Percentiles rank a stretch among this genome's conserved stretches.
phyloP scores from a whole-genome alignment of 148 eudicot genomes.

The Heliosperma pusillum region DNA sequence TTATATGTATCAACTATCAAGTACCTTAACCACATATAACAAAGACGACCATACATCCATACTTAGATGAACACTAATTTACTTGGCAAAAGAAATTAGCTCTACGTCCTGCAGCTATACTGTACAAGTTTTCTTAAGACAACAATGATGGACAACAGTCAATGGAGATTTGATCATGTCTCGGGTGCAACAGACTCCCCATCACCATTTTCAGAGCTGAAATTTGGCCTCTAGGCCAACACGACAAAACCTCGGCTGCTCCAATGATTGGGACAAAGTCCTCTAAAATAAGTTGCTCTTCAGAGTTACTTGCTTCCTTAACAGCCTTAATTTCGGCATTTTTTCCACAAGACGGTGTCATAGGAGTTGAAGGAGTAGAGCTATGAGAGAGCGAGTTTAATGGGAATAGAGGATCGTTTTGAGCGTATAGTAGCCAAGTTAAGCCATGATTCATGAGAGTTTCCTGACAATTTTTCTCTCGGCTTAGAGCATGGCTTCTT shows the following conservation, averaged over 20 bases:
- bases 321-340: background rate
- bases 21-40: no score
- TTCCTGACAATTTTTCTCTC: background rate
- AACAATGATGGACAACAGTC: background rate
- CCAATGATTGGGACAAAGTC: background rate
- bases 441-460: slow-evolving; percentile 5
- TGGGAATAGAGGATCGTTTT: background rate
- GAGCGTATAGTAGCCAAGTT: background rate
- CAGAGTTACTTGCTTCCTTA: background rate
- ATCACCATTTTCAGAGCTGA: slow-evolving; percentile 37
- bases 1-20: no score
- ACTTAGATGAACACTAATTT: no score
- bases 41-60: no score
- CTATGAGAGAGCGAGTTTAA: slow-evolving; percentile 15
- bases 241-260: background rate
- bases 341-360: slow-evolving; percentile 5
- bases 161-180: slow-evolving; percentile 1
- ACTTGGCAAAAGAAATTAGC: no score
- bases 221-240: slow-evolving; percentile 1
- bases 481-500: slow-evolving; percentile 5
- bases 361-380: slow-evolving; percentile 28
- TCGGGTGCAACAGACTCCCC: slow-evolving; percentile 30
- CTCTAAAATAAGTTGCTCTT: background rate
- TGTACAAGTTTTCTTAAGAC: background rate
- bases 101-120: no score